Evolutionary conservation across 176 grass and related monocot species (phyloP), one percentile per base, ranked within the genome.

Genomic region (Carex scoparia): DNA sequence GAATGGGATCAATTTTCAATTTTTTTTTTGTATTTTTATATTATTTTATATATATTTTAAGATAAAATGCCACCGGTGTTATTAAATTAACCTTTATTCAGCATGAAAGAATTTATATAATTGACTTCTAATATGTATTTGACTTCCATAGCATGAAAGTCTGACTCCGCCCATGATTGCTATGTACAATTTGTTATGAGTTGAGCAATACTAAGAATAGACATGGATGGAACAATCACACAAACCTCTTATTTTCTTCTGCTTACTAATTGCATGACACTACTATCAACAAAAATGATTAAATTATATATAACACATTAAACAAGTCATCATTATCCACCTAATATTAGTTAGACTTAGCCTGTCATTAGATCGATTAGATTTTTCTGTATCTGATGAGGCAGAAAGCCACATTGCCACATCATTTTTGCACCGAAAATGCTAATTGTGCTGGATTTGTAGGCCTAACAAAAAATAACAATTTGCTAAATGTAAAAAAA

Each of bases 381-480:
- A 64, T 67, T 81, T 10, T 33, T 69, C 42, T 66, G 42, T 66
- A 68, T 56, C 23, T 30, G 65, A 83, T 83, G 81, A 51, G 81
- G 44, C 63, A 83, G 81, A 83, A 83, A 83, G 19, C 14, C 31
- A 83, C 61, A 53, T 69, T 83, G 81, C 59, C 81, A 83, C 10
- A 37, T 69, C 81, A 83, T 51, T 31, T 49, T 55, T 83, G 23
- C 81, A 83, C 81, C 63, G 9, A 56, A 79, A 83, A 83, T 27
- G 19, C 23, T 69, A 69, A 83, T 83, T 69, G 48, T 33, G 63
- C 81, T 83, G 63, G 63, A 81, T 65, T 78, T 81, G 79, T 81
- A 81, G 79, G 60, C 62, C 62, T 83, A 48, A 83, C 51, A 12
- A 78, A 0, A 18, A 58, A 71, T 19, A 78, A 57, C 28, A 37